phyloP scores from a whole-genome alignment of 805 yeast genomes.

The Metschnikowia reukaufii region DNA sequence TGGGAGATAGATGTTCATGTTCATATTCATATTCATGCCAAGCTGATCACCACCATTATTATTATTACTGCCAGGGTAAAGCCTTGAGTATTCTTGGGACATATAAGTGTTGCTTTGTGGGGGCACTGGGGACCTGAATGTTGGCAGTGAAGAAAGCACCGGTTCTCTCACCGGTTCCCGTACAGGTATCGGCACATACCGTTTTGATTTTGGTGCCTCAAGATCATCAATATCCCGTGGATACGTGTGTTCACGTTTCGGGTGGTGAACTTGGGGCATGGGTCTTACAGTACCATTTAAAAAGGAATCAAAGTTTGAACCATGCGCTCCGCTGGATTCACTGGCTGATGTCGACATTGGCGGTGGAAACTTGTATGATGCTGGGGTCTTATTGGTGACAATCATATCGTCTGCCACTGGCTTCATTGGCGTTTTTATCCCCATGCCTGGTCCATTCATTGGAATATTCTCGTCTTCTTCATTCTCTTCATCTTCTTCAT shows the following conservation, averaged over 20 bases:
- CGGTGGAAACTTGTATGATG: slow-evolving; percentile 58
- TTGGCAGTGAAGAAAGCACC: not conserved
- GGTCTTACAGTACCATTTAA: slow-evolving; percentile 8
- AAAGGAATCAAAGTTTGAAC: slow-evolving; percentile 9
- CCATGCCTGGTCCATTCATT: no score
- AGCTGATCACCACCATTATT: no score
- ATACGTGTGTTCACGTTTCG: slow-evolving; percentile 13
- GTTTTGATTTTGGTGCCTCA: slow-evolving; percentile 19
- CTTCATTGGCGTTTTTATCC: not conserved
- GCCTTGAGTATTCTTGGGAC: no score
- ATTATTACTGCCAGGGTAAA: no score
- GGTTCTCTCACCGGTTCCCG: slow-evolving; percentile 30
- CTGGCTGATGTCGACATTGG: slow-evolving; percentile 30
- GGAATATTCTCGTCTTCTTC: no score
- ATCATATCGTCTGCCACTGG: slow-evolving; percentile 41
- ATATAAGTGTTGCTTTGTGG: not conserved
- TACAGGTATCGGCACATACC: slow-evolving; percentile 43
- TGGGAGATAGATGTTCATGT: slow-evolving; percentile 33
- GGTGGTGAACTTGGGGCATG: slow-evolving; percentile 17
- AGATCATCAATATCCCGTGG: slow-evolving; percentile 38
- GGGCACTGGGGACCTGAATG: not conserved
- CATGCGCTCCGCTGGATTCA: no score
- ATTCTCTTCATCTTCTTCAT: slow-evolving; percentile 30
- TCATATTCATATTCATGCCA: slow-evolving; percentile 10
- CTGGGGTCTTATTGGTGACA: slow-evolving; percentile 47